A percentile compares a stretch with the other conserved stretches of the same genome.
phyloP scores from a whole-genome alignment of 202 grass and related monocot genomes.

The Schoenoplectus triqueter region DNA sequence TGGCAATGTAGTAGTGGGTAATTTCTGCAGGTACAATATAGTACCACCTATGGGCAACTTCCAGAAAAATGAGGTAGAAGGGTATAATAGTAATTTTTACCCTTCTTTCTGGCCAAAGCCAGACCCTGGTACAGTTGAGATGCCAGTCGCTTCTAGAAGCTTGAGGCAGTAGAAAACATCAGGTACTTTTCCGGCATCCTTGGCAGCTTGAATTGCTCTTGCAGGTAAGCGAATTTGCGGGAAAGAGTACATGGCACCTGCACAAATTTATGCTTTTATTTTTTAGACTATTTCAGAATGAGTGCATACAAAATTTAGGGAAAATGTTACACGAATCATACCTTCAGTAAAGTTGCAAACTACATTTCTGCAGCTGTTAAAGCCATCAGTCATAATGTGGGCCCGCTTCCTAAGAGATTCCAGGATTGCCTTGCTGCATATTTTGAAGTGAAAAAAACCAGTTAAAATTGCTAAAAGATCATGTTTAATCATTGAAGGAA shows the following conservation, averaged over 20 bases:
- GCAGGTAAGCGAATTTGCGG: constrained; percentile 89
- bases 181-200: constrained; percentile 71
- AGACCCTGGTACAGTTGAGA: constrained; percentile 97
- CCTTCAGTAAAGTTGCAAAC: constrained; percentile 99
- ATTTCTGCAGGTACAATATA: neutral
- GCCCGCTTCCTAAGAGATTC: constrained; percentile 91
- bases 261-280: constrained; percentile 34
- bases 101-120: constrained; percentile 99
- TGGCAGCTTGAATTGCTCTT: constrained; percentile 81
- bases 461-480: neutral
- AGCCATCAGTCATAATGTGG: constrained; percentile 93
- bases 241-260: constrained; percentile 99
- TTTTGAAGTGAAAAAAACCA: constrained; percentile 41
- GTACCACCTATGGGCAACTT: neutral
- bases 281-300: constrained; percentile 32
- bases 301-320: neutral
- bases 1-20: neutral
- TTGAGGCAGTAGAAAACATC: constrained; percentile 99
- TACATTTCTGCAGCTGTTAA: constrained; percentile 97
- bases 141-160: constrained; percentile 93
- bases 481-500: constrained; percentile 11
- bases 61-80: neutral
- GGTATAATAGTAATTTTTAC: constrained; percentile 44
- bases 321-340: constrained; percentile 35
- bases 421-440: constrained; percentile 74